A percentile compares a stretch with the other conserved stretches of the same genome.
Evolutionary conservation across 1,139 yeast genomes (phyloP).

Genomic region (Casaregolazyma lundiana): DNA sequence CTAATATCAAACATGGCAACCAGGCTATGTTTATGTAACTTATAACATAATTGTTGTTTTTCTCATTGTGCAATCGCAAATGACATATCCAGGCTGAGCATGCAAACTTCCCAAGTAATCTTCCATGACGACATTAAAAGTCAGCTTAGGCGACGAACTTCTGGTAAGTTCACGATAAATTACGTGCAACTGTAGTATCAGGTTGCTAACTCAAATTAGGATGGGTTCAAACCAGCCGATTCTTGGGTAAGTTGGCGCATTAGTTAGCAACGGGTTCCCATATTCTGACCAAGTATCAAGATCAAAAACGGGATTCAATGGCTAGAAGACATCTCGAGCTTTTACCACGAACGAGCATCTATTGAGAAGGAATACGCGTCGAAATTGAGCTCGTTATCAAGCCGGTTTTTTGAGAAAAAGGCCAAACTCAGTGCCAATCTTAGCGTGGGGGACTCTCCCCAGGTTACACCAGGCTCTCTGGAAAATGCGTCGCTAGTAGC

Average conservation of each 20-base stretch:
- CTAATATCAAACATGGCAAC: too few relatives aligned
- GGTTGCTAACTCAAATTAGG: constrained; percentile 40
- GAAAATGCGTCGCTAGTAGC: constrained; percentile 91
- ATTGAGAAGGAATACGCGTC: constrained; percentile 81
- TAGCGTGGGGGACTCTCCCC: constrained; percentile 89
- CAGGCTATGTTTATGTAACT: too few relatives aligned
- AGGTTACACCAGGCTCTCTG: constrained; percentile 88
- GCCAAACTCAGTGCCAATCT: constrained; percentile 62
- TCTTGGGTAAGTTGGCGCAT: constrained; percentile 55
- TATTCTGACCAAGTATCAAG: constrained; percentile 19
- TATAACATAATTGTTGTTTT: too few relatives aligned
- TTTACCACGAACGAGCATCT: constrained; percentile 75
- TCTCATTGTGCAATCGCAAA: too few relatives aligned
- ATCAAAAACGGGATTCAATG: constrained; percentile 64
- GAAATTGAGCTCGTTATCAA: constrained; percentile 58
- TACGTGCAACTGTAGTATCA: background rate
- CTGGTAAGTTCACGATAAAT: constrained; percentile 22
- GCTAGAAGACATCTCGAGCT: constrained; percentile 72
- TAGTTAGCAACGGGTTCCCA: background rate
- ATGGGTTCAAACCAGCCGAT: constrained; percentile 69
- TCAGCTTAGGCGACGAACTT: constrained; percentile 38
- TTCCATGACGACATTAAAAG: constrained; percentile 21
- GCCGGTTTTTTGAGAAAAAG: constrained; percentile 71
- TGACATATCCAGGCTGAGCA: too few relatives aligned
- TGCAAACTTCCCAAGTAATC: constrained; percentile 5